Conservation (phyloP, 176 grass and related monocot species). For the Carex kokanica region DNA sequence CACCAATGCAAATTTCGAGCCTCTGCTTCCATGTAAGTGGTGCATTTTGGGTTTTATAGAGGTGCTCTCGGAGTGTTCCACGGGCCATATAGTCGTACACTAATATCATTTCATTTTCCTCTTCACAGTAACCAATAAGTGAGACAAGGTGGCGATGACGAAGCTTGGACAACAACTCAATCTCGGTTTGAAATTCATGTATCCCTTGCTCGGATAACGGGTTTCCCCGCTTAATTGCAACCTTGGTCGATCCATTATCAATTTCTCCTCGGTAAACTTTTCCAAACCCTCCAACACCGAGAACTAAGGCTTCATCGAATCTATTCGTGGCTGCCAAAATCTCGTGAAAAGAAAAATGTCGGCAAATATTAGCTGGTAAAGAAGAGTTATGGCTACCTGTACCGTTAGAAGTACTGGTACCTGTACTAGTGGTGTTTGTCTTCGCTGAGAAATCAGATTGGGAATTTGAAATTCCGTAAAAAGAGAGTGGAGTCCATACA, state of each 20-base stretch:
- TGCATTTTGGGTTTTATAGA: conserved; percentile 38
- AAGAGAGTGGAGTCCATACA: conserved; percentile 22
- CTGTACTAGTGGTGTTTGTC: conserved; percentile 22
- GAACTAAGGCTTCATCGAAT: conserved; percentile 39
- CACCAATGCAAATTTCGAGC: conserved; percentile 45
- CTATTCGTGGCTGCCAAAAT: conserved; percentile 33
- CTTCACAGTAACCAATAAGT: conserved; percentile 46
- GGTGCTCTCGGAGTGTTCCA: conserved; percentile 41
- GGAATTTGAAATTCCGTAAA: conserved; percentile 11
- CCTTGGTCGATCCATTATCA: conserved; percentile 30
- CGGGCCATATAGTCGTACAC: conserved; percentile 49
- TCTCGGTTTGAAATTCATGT: conserved; percentile 41
- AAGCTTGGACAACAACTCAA: conserved; percentile 36
- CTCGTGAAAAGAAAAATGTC: conserved; percentile 34
- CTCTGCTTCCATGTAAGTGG: conserved; percentile 40
- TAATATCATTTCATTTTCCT: conserved; percentile 49
- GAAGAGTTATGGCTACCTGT: conserved; percentile 28
- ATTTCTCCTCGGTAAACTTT: conserved; percentile 40
- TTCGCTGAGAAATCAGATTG: background rate
- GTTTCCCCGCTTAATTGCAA: conserved; percentile 43
- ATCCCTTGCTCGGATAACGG: conserved; percentile 37
- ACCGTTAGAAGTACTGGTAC: background rate
- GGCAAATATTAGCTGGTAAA: conserved; percentile 36
- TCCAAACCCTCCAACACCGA: conserved; percentile 44
- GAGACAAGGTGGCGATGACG: conserved; percentile 49